phyloP scores from a whole-genome alignment of 192 early-diverging fungal genomes.

The Jimgerdemannia lactiflua region DNA sequence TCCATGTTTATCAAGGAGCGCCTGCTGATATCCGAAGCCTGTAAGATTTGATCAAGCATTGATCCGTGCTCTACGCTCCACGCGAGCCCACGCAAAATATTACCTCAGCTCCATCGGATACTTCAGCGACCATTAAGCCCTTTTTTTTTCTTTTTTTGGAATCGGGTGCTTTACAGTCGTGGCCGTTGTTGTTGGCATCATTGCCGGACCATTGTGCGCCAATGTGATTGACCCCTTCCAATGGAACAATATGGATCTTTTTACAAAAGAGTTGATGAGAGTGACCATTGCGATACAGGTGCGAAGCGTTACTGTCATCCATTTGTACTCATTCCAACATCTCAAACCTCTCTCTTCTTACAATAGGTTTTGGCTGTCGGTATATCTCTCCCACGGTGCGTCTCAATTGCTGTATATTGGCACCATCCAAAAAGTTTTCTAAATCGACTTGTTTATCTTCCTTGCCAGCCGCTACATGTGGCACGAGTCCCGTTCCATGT shows the following conservation, averaged over 20 bases:
- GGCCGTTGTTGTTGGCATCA: conserved; percentile 79
- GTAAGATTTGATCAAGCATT: conserved; percentile 35
- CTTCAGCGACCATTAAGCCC: too few species aligned
- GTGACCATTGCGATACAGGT: conserved; percentile 82
- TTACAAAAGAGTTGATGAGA: conserved; percentile 71
- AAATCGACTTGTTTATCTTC: neutral
- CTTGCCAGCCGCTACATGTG: conserved; percentile 30
- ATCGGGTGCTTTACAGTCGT: conserved; percentile 50
- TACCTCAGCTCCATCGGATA: too few species aligned
- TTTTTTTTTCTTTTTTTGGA: too few species aligned
- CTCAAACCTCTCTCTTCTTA: neutral
- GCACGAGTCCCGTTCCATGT: conserved; percentile 62
- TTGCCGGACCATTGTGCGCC: conserved; percentile 73
- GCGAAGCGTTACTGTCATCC: neutral
- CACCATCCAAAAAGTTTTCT: neutral
- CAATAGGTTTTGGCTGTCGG: conserved; percentile 80
- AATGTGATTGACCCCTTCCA: conserved; percentile 66
- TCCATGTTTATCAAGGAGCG: conserved; percentile 72
- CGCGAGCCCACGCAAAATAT: neutral
- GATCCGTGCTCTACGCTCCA: neutral
- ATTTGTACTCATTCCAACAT: conserved; percentile 1
- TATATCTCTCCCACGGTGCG: conserved; percentile 73
- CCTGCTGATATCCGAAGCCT: conserved; percentile 71
- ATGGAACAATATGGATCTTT: conserved; percentile 48
- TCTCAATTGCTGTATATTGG: neutral